Evolutionary conservation across 441 rosid genomes (phyloP).

Genomic region (Lepidium campestre): DNA sequence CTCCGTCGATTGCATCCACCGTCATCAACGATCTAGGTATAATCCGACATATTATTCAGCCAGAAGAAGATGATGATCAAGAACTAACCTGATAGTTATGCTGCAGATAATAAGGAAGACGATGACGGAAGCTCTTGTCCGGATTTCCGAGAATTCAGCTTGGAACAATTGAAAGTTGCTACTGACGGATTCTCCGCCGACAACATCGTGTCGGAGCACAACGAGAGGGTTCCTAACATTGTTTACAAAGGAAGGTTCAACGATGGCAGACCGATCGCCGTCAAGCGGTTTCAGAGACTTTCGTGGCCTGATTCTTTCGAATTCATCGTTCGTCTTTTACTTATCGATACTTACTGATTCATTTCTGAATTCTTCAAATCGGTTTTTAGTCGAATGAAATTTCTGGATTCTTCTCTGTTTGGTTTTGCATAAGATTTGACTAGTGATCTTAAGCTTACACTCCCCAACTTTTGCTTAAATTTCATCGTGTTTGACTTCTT

Average conservation of each 20-base stretch:
- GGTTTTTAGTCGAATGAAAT: not conserved
- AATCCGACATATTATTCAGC: not conserved
- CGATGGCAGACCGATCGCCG: slow-evolving; percentile 44
- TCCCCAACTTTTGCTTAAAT: not conserved
- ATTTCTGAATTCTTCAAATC: too few species aligned
- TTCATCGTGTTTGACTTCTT: not conserved
- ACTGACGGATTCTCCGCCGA: slow-evolving; percentile 52
- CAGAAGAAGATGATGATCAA: slow-evolving; percentile 8
- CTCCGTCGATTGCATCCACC: slow-evolving; percentile 18
- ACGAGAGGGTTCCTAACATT: slow-evolving; percentile 61
- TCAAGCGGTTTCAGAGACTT: slow-evolving; percentile 58
- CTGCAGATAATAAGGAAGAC: slow-evolving; percentile 34
- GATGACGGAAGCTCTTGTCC: slow-evolving; percentile 36
- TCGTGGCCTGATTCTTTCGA: slow-evolving; percentile 71
- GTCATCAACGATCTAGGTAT: slow-evolving; percentile 19
- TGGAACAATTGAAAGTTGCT: slow-evolving; percentile 48
- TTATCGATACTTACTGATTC: not conserved
- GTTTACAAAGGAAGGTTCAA: slow-evolving; percentile 54
- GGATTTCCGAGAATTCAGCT: slow-evolving; percentile 32
- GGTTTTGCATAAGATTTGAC: not conserved
- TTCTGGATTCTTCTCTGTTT: slow-evolving; percentile 1
- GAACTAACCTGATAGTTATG: slow-evolving; percentile 3
- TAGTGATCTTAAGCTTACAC: not conserved
- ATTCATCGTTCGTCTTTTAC: slow-evolving; percentile 43
- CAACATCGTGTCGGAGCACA: slow-evolving; percentile 65